phyloP scores from a whole-genome alignment of 805 yeast genomes.

The Teunomyces aglyptinius region DNA sequence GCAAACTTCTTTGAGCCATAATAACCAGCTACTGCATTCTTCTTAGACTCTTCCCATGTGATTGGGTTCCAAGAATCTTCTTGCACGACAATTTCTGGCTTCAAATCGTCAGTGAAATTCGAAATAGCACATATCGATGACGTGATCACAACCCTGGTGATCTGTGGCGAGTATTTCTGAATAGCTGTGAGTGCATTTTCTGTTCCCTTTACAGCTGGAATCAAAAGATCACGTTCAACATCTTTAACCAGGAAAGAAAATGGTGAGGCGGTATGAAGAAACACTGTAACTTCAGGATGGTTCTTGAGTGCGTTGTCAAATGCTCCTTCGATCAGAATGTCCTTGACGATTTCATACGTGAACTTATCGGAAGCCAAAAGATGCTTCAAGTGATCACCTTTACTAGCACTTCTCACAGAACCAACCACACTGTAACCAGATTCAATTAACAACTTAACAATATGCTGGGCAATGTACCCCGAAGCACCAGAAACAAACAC shows the following conservation, averaged over 20 bases:
- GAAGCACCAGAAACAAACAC: slow-evolving; percentile 34
- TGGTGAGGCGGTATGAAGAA: slow-evolving; percentile 56
- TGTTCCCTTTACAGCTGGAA: slow-evolving; percentile 62
- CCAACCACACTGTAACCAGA: slow-evolving; percentile 50
- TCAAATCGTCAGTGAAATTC: slow-evolving; percentile 7
- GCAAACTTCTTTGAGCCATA: slow-evolving; percentile 18
- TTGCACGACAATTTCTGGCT: slow-evolving; percentile 29
- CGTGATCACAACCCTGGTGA: slow-evolving; percentile 51
- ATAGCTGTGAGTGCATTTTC: slow-evolving; percentile 46
- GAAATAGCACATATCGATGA: slow-evolving; percentile 26
- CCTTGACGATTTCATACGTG: slow-evolving; percentile 32
- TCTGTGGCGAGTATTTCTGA: slow-evolving; percentile 41
- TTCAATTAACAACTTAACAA: slow-evolving; percentile 21
- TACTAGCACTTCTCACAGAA: slow-evolving; percentile 39
- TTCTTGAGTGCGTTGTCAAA: slow-evolving; percentile 46
- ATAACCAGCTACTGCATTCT: slow-evolving; percentile 38
- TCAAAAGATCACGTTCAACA: slow-evolving; percentile 47
- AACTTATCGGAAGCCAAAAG: slow-evolving; percentile 15
- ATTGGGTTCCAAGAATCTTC: slow-evolving; percentile 55
- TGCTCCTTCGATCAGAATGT: slow-evolving; percentile 35
- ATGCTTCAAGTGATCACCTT: slow-evolving; percentile 18
- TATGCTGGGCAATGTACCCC: slow-evolving; percentile 31
- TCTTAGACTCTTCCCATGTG: slow-evolving; percentile 47
- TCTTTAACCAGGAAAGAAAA: slow-evolving; percentile 41
- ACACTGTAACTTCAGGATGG: slow-evolving; percentile 40